Evolutionary conservation across 2,329 filamentous ascomycete species (phyloP).

Genomic region (Fusarium verticillioides): DNA sequence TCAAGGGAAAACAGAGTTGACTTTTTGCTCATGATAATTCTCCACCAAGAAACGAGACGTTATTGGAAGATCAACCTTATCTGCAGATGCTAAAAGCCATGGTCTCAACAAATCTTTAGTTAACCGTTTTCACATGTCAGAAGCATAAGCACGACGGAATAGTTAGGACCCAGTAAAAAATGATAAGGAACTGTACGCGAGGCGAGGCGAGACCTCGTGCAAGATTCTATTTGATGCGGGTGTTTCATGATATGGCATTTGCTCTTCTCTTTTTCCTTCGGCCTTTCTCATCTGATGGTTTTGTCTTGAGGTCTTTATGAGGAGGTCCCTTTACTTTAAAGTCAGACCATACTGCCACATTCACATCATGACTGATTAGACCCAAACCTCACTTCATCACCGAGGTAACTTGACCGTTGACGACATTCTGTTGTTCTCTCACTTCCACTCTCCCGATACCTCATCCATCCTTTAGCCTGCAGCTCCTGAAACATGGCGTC

Average conservation of each 20-base stretch:
- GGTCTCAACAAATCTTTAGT: constrained; percentile 37
- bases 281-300: neutral
- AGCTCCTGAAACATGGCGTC: constrained; percentile 27
- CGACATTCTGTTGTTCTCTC: neutral
- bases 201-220: constrained; percentile 21
- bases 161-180: constrained; percentile 12
- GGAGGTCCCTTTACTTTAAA: neutral
- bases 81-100: neutral
- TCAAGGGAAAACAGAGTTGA: constrained; percentile 11
- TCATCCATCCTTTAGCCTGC: neutral
- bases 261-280: neutral
- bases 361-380: constrained; percentile 17
- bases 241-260: constrained; percentile 11
- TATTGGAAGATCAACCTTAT: constrained; percentile 41
- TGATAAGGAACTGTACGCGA: constrained; percentile 14
- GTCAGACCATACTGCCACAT: neutral
- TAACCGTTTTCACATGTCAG: constrained; percentile 44
- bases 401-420: neutral
- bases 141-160: neutral
- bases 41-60: constrained; percentile 11
- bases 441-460: neutral
- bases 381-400: neutral
- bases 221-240: constrained; percentile 21
- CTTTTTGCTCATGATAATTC: constrained; percentile 8
- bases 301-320: constrained; percentile 5